These are phyloP conservation scores for Fraxinus albicans DNA, from an alignment of 305 asterid genomes.

Conservation along the genomic window DNA sequence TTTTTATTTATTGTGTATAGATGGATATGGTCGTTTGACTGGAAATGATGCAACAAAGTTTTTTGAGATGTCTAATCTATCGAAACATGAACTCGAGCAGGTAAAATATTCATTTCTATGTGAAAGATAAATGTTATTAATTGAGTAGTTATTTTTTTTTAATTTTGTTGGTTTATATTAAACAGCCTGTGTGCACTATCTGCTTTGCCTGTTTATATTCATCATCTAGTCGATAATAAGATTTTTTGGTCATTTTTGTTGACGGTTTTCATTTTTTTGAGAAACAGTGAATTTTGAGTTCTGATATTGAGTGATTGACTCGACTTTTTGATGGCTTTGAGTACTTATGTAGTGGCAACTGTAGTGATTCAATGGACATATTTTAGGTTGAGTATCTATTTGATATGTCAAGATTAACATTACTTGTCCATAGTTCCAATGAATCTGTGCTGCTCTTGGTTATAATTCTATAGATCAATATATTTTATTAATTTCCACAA, in stretches of 20 bases:
- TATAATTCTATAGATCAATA: background rate
- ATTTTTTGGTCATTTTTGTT: background rate
- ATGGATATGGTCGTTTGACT: conserved; percentile 75
- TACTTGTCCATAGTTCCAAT: background rate
- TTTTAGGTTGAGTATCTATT: background rate
- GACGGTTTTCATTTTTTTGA: background rate
- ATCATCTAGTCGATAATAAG: background rate
- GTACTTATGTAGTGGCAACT: background rate
- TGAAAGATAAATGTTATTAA: background rate
- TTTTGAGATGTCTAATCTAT: conserved; percentile 57
- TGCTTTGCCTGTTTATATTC: background rate
- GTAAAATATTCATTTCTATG: conserved; percentile 21
- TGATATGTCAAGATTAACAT: background rate
- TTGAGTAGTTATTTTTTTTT: background rate
- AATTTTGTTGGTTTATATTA: background rate
- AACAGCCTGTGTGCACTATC: background rate
- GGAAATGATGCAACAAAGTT: conserved; percentile 69
- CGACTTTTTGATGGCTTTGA: background rate
- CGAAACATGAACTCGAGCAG: conserved; percentile 72
- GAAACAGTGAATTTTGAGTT: background rate
- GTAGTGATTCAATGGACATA: background rate
- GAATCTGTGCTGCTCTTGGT: background rate
- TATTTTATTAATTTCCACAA: background rate
- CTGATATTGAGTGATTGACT: background rate
- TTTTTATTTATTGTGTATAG: conserved; percentile 27